Evolutionary conservation across 345 rosid genomes (phyloP).

Genomic region (Eutrema japonicum): DNA sequence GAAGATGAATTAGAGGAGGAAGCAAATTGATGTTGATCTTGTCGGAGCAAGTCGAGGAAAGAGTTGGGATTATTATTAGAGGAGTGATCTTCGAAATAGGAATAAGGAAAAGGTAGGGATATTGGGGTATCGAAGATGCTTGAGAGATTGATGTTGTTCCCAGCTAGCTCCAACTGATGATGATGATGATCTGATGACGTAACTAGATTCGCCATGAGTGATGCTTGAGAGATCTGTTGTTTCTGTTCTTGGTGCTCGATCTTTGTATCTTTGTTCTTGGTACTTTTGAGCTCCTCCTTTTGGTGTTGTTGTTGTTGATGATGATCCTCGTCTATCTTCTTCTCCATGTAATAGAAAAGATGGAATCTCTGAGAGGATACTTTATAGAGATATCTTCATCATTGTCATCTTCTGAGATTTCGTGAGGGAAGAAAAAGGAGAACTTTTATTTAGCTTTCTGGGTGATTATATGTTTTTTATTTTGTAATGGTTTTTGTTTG

Average conservation of each 20-base stretch:
- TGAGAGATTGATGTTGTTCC: constrained; percentile 30
- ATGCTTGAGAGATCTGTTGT: constrained; percentile 31
- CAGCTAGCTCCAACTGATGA: constrained; percentile 53
- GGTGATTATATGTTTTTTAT: constrained; percentile 29
- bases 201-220: constrained; percentile 55
- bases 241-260: constrained; percentile 24
- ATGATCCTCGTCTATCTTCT: constrained; percentile 25
- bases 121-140: constrained; percentile 66
- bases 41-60: constrained; percentile 62
- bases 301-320: constrained; percentile 17
- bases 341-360: constrained; percentile 33
- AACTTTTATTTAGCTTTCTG: constrained; percentile 42
- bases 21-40: constrained; percentile 41
- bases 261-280: constrained; percentile 33
- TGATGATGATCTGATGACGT: constrained; percentile 39
- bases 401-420: constrained; percentile 40
- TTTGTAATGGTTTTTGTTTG: constrained; percentile 36
- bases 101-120: constrained; percentile 46
- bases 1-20: constrained; percentile 42
- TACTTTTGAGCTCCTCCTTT: constrained; percentile 13
- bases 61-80: constrained; percentile 31
- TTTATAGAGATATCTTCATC: constrained; percentile 37
- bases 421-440: constrained; percentile 18
- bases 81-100: constrained; percentile 38
- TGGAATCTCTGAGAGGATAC: constrained; percentile 32